Base-by-base conservation (phyloP, 352 stramenopile species). In the Porosira glacialis region DNA sequence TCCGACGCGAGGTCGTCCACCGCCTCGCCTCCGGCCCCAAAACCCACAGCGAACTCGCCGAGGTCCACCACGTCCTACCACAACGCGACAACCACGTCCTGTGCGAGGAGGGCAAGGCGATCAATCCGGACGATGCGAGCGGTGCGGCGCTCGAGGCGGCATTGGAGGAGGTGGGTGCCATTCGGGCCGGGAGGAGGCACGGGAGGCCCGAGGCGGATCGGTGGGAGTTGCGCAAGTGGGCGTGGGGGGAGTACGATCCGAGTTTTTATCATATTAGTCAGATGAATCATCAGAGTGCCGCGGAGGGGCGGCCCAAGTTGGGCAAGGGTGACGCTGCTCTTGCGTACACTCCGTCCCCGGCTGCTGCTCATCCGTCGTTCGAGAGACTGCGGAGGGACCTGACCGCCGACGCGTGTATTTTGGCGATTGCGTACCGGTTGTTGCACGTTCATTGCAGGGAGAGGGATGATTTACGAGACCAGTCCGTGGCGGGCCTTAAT, bases 1-100 rank as follows among this genome's bases (percentile, higher is more conserved):
- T 93, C 15, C 71, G 80, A 24, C 74, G 88, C 45, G 89, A 94
- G 76, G 78, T 94, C 10, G 81, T 95, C 43, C 89, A 95, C 74
- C 63, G 86, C 8, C 66, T 95, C 17, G 90, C 83, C n/a, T 87
- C 75, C n/a, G 87, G 79, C 39, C 74, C 80, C 0, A 91, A 91
- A 56, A 93, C 87, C 7, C 88, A 93, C 62, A 86, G 61, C 53
- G 86, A 93, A 68, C 70, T 94, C 35, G 53, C 71, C 6, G 85
- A 90, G 59, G 79, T 85, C 15, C 68, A 82, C 44, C 67, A 81
- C 55, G 75, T 89, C 11, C 39, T 64, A 45, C 50, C 56, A 0
- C 51, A 66, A 44, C 50, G 74, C 49, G 65, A 81, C 48, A 81
- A 71, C 56, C 30, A 44, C 36, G 33, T 65, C 50, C 56, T 76